These are phyloP conservation scores for Dittrichia graveolens DNA, from an alignment of 129 eudicot species.

Conservation along the genomic window DNA sequence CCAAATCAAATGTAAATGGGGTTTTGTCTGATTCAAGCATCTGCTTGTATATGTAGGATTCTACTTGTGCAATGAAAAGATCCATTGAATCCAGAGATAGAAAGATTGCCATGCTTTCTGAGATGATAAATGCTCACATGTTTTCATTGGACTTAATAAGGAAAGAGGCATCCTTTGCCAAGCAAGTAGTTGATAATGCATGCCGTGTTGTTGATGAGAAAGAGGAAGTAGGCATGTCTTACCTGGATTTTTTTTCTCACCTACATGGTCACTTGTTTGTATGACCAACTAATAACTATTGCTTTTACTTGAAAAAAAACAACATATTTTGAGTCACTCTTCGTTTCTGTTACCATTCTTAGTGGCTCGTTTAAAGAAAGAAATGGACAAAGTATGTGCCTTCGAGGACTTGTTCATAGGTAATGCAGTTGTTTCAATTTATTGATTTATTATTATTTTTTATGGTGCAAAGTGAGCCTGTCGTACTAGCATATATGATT, in stretches of 20 bases:
- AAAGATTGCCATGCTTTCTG: conserved; percentile 51
- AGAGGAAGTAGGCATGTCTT: conserved; percentile 67
- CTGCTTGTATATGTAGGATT: conserved; percentile 49
- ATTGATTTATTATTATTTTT: background rate
- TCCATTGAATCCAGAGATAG: conserved; percentile 58
- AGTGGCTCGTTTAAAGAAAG: conserved; percentile 50
- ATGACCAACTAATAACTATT: conserved; percentile 1
- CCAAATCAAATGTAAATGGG: conserved; percentile 18
- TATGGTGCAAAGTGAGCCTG: no score
- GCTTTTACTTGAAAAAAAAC: background rate
- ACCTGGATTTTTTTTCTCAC: conserved; percentile 1
- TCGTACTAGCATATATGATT: background rate
- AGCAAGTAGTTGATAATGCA: conserved; percentile 51
- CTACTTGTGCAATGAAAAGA: conserved; percentile 58
- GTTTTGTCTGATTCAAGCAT: conserved; percentile 9
- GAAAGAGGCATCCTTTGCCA: conserved; percentile 54
- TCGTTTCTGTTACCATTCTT: conserved; percentile 20
- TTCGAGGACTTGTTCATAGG: conserved; percentile 56
- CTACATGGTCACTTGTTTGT: conserved; percentile 26
- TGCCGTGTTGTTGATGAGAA: conserved; percentile 43
- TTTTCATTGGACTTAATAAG: conserved; percentile 40
- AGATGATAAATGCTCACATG: conserved; percentile 49
- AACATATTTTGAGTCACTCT: background rate
- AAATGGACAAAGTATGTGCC: conserved; percentile 51
- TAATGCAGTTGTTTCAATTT: conserved; percentile 26